These are phyloP conservation scores for Didymella lethalis DNA, from an alignment of 2,329 filamentous ascomycete genomes.

Conservation along the genomic window DNA sequence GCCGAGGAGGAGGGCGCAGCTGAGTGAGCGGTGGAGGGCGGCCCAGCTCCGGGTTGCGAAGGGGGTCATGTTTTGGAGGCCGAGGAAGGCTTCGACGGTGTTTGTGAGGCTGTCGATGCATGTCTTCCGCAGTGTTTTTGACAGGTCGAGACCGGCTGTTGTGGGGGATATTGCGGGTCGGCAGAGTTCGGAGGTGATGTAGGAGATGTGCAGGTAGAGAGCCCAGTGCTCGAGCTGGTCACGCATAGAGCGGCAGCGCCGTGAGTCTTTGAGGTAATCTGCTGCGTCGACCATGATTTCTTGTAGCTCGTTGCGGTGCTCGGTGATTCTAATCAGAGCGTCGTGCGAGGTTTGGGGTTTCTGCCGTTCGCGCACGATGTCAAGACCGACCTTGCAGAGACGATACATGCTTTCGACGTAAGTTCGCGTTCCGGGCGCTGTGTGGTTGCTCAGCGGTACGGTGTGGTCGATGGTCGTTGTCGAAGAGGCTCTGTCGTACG, in stretches of 20 bases:
- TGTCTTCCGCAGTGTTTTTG: slow-evolving; percentile 59
- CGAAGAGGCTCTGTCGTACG: slow-evolving; percentile 68
- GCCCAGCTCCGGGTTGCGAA: slow-evolving; percentile 56
- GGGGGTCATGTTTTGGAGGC: slow-evolving; percentile 61
- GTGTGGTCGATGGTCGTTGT: slow-evolving; percentile 62
- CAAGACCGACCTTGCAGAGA: slow-evolving; percentile 65
- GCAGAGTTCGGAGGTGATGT: slow-evolving; percentile 69
- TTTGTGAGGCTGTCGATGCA: slow-evolving; percentile 65
- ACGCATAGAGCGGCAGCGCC: slow-evolving; percentile 56
- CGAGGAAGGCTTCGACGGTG: slow-evolving; percentile 68
- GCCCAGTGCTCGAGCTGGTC: slow-evolving; percentile 68
- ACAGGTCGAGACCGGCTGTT: slow-evolving; percentile 54
- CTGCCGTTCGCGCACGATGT: slow-evolving; percentile 67
- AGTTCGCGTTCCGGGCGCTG: slow-evolving; percentile 58
- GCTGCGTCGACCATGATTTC: slow-evolving; percentile 66
- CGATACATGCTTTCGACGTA: slow-evolving; percentile 67
- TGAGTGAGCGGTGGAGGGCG: slow-evolving; percentile 55
- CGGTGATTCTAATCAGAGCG: slow-evolving; percentile 62
- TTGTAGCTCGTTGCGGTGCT: slow-evolving; percentile 65
- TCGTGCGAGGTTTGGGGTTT: slow-evolving; percentile 62
- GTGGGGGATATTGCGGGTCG: slow-evolving; percentile 66
- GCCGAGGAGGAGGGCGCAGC: slow-evolving; percentile 55
- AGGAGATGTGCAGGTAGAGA: slow-evolving; percentile 68
- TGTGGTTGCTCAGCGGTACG: slow-evolving; percentile 50
- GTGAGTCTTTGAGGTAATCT: slow-evolving; percentile 64